A percentile compares a stretch with the other conserved stretches of the same genome.
Conservation (phyloP, 352 stramenopile species). For the Phytophthora cajani region DNA sequence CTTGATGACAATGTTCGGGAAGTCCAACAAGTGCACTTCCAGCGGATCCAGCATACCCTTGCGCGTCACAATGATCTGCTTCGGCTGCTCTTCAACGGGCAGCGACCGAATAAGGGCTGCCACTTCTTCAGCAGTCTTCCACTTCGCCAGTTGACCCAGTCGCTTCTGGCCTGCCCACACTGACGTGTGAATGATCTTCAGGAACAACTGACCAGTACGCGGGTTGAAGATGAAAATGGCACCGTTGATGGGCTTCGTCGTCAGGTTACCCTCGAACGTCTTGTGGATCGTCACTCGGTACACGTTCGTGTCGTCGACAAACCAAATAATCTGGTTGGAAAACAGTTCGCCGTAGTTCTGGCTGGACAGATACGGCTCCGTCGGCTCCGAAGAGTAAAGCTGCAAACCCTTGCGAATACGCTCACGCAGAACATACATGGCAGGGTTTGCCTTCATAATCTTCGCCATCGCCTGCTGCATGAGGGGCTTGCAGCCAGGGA, state of each 20-base stretch:
- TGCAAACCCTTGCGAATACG: conserved; percentile 99
- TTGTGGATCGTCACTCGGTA: conserved; percentile 99
- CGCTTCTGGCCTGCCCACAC: conserved; percentile 99
- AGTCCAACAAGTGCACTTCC: conserved; percentile 99
- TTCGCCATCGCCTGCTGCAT: conserved; percentile 99
- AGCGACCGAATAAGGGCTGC: conserved; percentile 98
- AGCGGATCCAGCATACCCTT: conserved; percentile 99
- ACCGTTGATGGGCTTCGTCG: conserved; percentile 99
- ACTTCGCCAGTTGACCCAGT: conserved; percentile 99
- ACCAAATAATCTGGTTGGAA: conserved; percentile 99
- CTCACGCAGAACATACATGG: conserved; percentile 99
- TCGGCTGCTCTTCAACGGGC: conserved; percentile 99
- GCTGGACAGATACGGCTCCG: conserved; percentile 99
- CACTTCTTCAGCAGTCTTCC: conserved; percentile 99
- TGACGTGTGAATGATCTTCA: conserved; percentile 99
- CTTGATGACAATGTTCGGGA: conserved; percentile 99
- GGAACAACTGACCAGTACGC: conserved; percentile 98
- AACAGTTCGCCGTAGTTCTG: conserved; percentile 99
- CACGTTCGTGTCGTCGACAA: conserved; percentile 99
- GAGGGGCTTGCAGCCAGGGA: conserved; percentile 98
- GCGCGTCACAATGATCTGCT: conserved; percentile 99
- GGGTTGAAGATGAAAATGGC: conserved; percentile 99
- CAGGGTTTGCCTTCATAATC: conserved; percentile 99
- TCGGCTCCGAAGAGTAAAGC: conserved; percentile 99
- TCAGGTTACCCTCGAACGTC: conserved; percentile 99